Conservation (phyloP, 352 stramenopile species). For the Pythium sukuiense region DNA sequence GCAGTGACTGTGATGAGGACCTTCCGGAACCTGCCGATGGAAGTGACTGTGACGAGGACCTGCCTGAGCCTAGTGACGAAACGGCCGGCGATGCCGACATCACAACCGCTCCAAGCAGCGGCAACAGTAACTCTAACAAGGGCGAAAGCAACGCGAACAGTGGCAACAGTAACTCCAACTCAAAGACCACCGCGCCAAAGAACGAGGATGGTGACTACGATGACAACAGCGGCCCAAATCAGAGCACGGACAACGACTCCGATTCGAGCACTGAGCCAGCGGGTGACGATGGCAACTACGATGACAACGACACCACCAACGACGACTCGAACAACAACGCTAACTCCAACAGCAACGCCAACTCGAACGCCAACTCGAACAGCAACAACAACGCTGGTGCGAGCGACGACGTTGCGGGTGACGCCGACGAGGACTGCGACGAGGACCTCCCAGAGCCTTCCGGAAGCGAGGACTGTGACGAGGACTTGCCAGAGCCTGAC, state of each 20-base stretch:
- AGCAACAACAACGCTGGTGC: constrained; percentile 14
- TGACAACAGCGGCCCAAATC: neutral
- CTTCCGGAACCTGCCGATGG: neutral
- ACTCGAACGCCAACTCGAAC: too few relatives aligned
- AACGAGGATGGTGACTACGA: neutral
- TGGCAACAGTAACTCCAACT: too few relatives aligned
- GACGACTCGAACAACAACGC: neutral
- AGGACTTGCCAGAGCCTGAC: constrained; percentile 12
- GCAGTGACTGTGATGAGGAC: neutral
- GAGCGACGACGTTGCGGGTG: neutral
- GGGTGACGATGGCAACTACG: neutral
- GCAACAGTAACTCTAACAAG: neutral
- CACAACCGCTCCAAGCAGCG: neutral
- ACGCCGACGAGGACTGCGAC: constrained; percentile 2
- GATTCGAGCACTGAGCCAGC: neutral
- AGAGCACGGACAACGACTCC: neutral
- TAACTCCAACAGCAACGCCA: too few relatives aligned
- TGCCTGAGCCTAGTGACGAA: neutral
- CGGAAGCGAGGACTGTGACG: constrained; percentile 12
- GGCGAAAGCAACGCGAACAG: neutral
- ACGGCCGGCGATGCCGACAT: neutral
- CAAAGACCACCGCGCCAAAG: neutral
- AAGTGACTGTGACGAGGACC: neutral
- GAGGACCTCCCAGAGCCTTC: constrained; percentile 11
- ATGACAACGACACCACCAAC: neutral